phyloP scores from a whole-genome alignment of 306 rosid genomes.

The Vigna nakashimae region DNA sequence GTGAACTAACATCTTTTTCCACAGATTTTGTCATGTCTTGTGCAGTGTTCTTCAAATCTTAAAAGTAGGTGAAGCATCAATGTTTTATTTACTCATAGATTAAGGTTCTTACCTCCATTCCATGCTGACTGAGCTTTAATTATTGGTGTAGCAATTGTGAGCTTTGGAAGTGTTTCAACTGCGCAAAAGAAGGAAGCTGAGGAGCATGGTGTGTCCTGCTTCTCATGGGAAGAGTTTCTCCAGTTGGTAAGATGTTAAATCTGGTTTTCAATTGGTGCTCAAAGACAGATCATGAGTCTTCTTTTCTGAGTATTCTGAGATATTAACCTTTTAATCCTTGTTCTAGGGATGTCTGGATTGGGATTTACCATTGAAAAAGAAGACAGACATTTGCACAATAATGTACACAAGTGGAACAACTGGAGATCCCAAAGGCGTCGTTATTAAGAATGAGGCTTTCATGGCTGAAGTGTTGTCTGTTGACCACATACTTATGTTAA shows the following conservation, averaged over 20 bases:
- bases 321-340: conserved; percentile 5
- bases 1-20: conserved; percentile 43
- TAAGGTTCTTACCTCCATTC: conserved; percentile 9
- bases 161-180: conserved; percentile 72
- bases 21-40: conserved; percentile 89
- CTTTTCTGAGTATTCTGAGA: not conserved
- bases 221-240: conserved; percentile 88
- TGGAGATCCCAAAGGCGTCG: conserved; percentile 93
- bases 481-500: conserved; percentile 69
- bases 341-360: conserved; percentile 66
- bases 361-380: conserved; percentile 75
- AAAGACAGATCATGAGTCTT: conserved; percentile 1
- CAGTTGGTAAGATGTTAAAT: conserved; percentile 59
- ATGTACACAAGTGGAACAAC: conserved; percentile 99
- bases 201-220: conserved; percentile 73
- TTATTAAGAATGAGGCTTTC: conserved; percentile 74
- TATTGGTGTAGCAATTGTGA: conserved; percentile 76
- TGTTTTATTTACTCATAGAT: conserved; percentile 35
- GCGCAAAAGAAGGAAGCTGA: conserved; percentile 88
- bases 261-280: conserved; percentile 5
- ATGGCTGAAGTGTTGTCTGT: conserved; percentile 83
- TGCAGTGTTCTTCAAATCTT: conserved; percentile 69
- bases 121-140: conserved; percentile 36
- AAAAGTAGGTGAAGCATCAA: conserved; percentile 65
- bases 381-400: conserved; percentile 73